Conservation (phyloP, 805 yeast species). For the Blastobotrys parvus region DNA sequence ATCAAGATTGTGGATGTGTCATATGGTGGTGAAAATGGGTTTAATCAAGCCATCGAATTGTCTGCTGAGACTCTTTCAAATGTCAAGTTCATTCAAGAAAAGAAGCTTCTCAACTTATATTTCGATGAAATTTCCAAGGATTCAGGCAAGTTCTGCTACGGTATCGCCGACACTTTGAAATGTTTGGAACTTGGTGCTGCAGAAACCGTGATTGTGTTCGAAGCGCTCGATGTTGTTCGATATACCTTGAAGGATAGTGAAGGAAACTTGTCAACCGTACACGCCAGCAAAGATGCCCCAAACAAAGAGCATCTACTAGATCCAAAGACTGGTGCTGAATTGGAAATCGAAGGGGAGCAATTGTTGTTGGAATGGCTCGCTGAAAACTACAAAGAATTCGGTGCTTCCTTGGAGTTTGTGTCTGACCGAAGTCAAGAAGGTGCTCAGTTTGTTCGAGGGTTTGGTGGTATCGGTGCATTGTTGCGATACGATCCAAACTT, state of each 20-base stretch:
- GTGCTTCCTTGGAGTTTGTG: constrained; percentile 93
- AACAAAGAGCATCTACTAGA: constrained; percentile 73
- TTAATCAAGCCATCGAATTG: constrained; percentile 97
- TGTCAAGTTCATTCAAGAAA: constrained; percentile 96
- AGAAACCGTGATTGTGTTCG: constrained; percentile 86
- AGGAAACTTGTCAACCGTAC: constrained; percentile 65
- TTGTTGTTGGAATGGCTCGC: constrained; percentile 95
- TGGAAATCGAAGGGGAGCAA: constrained; percentile 81
- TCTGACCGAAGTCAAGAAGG: constrained; percentile 97
- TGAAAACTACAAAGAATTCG: constrained; percentile 87
- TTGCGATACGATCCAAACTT: constrained; percentile 95
- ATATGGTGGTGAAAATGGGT: constrained; percentile 99
- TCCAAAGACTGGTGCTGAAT: constrained; percentile 80
- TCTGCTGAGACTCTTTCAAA: constrained; percentile 95
- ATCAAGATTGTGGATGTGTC: constrained; percentile 93
- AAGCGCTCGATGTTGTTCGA: constrained; percentile 79
- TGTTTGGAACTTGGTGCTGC: constrained; percentile 96
- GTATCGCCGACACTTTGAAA: constrained; percentile 92
- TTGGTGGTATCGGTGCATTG: constrained; percentile 98
- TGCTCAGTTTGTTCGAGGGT: constrained; percentile 95
- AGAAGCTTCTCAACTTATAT: constrained; percentile 84
- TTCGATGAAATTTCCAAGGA: constrained; percentile 98
- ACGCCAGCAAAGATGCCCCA: constrained; percentile 62
- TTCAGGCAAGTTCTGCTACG: constrained; percentile 95
- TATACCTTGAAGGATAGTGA: constrained; percentile 78